A percentile compares a stretch with the other conserved stretches of the same genome.
Evolutionary conservation across 176 grass and related monocot genomes (phyloP).

Genomic region (Hordeum marinum): DNA sequence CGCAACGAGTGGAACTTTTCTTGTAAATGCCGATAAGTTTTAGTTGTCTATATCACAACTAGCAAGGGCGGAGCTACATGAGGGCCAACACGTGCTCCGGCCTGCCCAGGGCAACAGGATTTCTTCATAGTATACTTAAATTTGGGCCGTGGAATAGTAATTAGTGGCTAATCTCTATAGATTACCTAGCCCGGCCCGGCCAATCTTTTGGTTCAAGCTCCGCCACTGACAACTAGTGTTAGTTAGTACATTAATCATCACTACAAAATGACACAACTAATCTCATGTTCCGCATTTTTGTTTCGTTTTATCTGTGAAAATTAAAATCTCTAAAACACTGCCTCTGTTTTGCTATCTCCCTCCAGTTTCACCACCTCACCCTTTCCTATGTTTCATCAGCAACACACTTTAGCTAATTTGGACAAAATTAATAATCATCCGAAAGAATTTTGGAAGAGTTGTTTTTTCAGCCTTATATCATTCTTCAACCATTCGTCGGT

Average conservation of each 20-base stretch:
- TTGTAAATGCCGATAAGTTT: not conserved
- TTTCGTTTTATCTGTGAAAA: not conserved
- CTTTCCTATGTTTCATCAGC: not conserved
- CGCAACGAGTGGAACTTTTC: not conserved
- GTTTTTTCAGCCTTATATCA: not conserved
- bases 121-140: too few relatives aligned
- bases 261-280: not conserved
- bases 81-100: too few relatives aligned
- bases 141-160: too few relatives aligned
- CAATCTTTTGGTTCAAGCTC: too few relatives aligned
- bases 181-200: too few relatives aligned
- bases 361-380: not conserved
- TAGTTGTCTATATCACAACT: not conserved
- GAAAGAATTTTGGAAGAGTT: not conserved
- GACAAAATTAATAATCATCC: not conserved
- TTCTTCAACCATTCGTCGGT: not conserved
- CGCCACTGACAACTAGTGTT: not conserved
- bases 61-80: too few relatives aligned
- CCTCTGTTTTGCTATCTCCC: not conserved
- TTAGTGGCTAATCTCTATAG: too few relatives aligned
- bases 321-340: not conserved
- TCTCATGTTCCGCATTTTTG: not conserved
- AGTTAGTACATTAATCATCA: not conserved
- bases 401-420: not conserved
- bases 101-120: too few relatives aligned